Evolutionary conservation across 208 protist genomes (phyloP).

Genomic region (Crithidia acanthocephali): DNA sequence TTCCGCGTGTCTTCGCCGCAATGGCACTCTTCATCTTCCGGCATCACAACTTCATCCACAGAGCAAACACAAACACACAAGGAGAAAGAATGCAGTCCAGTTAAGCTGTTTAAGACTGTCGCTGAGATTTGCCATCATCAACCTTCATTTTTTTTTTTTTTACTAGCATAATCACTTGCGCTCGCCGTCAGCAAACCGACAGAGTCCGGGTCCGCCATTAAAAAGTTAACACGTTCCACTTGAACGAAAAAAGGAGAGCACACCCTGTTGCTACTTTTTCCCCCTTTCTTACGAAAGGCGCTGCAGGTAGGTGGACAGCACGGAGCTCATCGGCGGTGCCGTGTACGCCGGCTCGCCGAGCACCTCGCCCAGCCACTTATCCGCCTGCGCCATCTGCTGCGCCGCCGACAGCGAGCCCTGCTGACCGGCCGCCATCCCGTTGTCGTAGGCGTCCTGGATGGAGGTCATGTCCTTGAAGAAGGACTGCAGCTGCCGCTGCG

Average conservation of each 20-base stretch:
- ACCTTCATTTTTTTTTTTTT: too few relatives aligned
- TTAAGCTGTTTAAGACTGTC: too few relatives aligned
- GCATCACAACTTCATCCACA: too few relatives aligned
- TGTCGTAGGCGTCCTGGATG: constrained; percentile 19
- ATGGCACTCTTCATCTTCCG: too few relatives aligned
- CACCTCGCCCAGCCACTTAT: constrained; percentile 64
- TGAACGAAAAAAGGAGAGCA: neutral
- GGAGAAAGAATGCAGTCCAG: too few relatives aligned
- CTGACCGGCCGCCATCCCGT: constrained; percentile 5
- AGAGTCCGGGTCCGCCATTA: too few relatives aligned
- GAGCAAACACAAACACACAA: too few relatives aligned
- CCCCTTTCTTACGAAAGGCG: constrained; percentile 18
- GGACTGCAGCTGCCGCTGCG: constrained; percentile 29
- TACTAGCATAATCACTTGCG: too few relatives aligned
- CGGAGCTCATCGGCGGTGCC: constrained; percentile 69
- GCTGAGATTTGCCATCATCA: too few relatives aligned
- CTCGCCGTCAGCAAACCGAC: too few relatives aligned
- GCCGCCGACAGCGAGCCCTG: constrained; percentile 23
- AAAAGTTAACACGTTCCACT: too few relatives aligned
- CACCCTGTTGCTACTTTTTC: neutral
- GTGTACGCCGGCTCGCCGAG: constrained; percentile 79
- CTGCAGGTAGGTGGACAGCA: constrained; percentile 74
- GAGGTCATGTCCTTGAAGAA: constrained; percentile 53
- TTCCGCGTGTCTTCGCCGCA: too few relatives aligned
- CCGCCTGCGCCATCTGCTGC: constrained; percentile 36